Conservation (phyloP, 73 alveolate genomes). For the Urostyla sp. region DNA sequence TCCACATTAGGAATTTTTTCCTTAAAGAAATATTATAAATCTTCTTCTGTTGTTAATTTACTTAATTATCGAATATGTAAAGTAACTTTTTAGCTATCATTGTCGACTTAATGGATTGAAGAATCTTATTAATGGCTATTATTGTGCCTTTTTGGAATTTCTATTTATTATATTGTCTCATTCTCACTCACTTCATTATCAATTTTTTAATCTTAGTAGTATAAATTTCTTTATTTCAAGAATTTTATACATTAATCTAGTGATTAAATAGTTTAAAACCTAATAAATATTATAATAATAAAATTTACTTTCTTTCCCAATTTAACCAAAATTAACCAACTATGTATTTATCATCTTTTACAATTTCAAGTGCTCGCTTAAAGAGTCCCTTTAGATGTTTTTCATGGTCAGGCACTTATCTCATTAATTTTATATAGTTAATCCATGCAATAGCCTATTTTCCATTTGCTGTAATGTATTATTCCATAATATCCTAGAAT, state of each 20-base stretch:
- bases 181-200: neutral
- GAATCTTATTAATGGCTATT: neutral
- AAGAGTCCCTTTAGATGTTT: constrained; percentile 47
- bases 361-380: constrained; percentile 37
- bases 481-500: constrained; percentile 41
- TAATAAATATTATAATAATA: neutral
- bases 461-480: constrained; percentile 34
- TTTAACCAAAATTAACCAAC: constrained; percentile 52
- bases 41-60: constrained; percentile 39
- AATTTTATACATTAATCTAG: constrained; percentile 45
- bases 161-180: neutral
- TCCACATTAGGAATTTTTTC: constrained; percentile 7
- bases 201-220: constrained; percentile 1
- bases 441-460: constrained; percentile 28
- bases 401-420: constrained; percentile 34
- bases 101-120: neutral
- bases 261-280: constrained; percentile 23
- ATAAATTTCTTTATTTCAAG: constrained; percentile 26
- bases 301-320: constrained; percentile 58
- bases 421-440: constrained; percentile 42
- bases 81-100: neutral
- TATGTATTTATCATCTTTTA: constrained; percentile 20
- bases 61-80: constrained; percentile 14
- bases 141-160: neutral
- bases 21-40: neutral